A percentile compares a stretch with the other conserved stretches of the same genome.
Evolutionary conservation across 108 stramenopile species (phyloP).

Genomic region (Nannochloropsis salina): DNA sequence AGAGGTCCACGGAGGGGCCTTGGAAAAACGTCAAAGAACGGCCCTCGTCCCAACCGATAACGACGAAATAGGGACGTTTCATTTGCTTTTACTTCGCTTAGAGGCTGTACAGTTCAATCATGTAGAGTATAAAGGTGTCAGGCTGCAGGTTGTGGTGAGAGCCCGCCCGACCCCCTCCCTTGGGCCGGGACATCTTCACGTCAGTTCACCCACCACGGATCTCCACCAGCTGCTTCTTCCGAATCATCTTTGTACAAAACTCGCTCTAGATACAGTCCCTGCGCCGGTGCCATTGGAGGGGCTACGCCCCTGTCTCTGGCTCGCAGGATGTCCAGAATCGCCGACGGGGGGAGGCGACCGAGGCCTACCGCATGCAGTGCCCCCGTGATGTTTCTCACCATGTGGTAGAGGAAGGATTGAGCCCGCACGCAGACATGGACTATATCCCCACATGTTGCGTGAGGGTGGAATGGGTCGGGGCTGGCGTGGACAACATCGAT

Average conservation of each 20-base stretch:
- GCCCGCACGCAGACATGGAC: background rate
- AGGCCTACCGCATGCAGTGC: background rate
- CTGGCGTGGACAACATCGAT: background rate
- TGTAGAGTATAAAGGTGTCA: too few relatives aligned
- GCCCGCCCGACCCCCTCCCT: background rate
- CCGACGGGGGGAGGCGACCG: background rate
- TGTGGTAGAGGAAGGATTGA: background rate
- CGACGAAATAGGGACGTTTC: too few relatives aligned
- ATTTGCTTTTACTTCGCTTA: too few relatives aligned
- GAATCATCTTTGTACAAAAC: slow-evolving; percentile 13
- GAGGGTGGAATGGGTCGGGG: background rate
- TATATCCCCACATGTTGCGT: background rate
- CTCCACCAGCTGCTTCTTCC: background rate
- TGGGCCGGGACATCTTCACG: background rate
- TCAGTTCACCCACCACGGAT: background rate
- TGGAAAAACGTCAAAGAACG: too few relatives aligned
- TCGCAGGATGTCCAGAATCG: background rate
- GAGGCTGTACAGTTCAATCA: too few relatives aligned
- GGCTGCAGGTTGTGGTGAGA: background rate
- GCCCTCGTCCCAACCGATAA: too few relatives aligned
- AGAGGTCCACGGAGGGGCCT: too few relatives aligned
- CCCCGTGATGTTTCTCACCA: background rate
- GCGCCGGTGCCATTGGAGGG: background rate
- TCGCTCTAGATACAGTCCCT: background rate
- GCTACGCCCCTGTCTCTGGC: background rate